These are phyloP conservation scores for Vigna angularis DNA, from an alignment of 306 rosid genomes.

Conservation along the genomic window DNA sequence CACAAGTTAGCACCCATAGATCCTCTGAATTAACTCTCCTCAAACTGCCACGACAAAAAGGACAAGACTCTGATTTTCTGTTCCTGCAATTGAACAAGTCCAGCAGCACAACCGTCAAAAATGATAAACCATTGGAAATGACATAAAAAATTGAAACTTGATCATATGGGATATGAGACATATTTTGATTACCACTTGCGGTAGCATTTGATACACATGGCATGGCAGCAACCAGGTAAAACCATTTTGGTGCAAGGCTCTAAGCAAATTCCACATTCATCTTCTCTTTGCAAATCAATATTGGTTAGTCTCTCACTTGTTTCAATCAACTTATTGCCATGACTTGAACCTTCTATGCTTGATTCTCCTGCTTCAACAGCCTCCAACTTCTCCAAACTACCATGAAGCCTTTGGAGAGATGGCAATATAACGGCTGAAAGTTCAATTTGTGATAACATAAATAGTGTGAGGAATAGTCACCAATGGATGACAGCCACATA, in stretches of 20 bases:
- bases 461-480: slow-evolving; percentile 45
- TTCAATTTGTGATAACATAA: slow-evolving; percentile 40
- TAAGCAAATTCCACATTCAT: slow-evolving; percentile 96
- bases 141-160: background rate
- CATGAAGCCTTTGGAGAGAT: slow-evolving; percentile 87
- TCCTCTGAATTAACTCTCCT: slow-evolving; percentile 96
- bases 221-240: slow-evolving; percentile 92
- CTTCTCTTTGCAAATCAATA: slow-evolving; percentile 85
- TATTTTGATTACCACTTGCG: slow-evolving; percentile 76
- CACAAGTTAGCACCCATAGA: slow-evolving; percentile 92
- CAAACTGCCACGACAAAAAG: slow-evolving; percentile 91
- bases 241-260: slow-evolving; percentile 97
- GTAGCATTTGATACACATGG: slow-evolving; percentile 98
- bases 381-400: slow-evolving; percentile 66
- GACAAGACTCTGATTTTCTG: slow-evolving; percentile 85
- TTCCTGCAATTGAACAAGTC: slow-evolving; percentile 61
- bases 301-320: slow-evolving; percentile 56
- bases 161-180: background rate
- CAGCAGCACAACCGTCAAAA: slow-evolving; percentile 29
- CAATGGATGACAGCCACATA: slow-evolving; percentile 34
- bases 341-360: slow-evolving; percentile 52
- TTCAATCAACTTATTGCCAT: slow-evolving; percentile 54
- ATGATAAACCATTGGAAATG: slow-evolving; percentile 16
- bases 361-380: slow-evolving; percentile 53
- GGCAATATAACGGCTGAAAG: slow-evolving; percentile 87